These are phyloP conservation scores for Camelina sativa DNA, from an alignment of 345 rosid species.

Conservation along the genomic window DNA sequence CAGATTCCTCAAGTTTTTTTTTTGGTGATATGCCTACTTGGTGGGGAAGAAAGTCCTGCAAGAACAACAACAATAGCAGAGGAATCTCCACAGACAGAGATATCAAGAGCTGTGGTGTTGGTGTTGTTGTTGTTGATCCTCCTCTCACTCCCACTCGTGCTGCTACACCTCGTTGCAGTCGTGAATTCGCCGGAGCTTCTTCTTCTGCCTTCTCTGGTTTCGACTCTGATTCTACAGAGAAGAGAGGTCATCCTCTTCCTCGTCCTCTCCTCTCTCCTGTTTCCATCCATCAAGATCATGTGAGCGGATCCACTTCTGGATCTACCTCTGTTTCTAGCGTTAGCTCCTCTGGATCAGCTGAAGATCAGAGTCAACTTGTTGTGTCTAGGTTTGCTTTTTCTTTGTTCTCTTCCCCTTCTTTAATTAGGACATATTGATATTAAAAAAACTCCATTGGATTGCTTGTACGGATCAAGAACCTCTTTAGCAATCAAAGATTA, in stretches of 20 bases:
- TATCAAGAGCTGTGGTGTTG: slow-evolving; percentile 51
- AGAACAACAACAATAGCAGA: slow-evolving; percentile 48
- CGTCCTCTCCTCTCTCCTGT: slow-evolving; percentile 53
- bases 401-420: neutral
- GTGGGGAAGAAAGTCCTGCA: slow-evolving; percentile 71
- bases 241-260: slow-evolving; percentile 77
- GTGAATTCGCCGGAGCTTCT: slow-evolving; percentile 57
- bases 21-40: slow-evolving; percentile 67
- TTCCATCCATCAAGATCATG: slow-evolving; percentile 48
- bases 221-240: slow-evolving; percentile 69
- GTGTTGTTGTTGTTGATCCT: slow-evolving; percentile 43
- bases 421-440: neutral
- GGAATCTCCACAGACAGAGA: slow-evolving; percentile 31
- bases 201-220: slow-evolving; percentile 71
- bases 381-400: slow-evolving; percentile 55
- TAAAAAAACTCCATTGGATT: neutral
- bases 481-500: neutral
- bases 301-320: slow-evolving; percentile 57
- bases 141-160: slow-evolving; percentile 42
- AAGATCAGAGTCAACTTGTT: slow-evolving; percentile 62
- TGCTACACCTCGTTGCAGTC: slow-evolving; percentile 57
- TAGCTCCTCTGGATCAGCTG: slow-evolving; percentile 87
- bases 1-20: neutral
- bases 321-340: slow-evolving; percentile 75
- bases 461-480: neutral